Evolutionary conservation across 2,329 filamentous ascomycete species (phyloP), one percentile per base, ranked within the genome.

Genomic region (Corniculantispora saksenae): DNA sequence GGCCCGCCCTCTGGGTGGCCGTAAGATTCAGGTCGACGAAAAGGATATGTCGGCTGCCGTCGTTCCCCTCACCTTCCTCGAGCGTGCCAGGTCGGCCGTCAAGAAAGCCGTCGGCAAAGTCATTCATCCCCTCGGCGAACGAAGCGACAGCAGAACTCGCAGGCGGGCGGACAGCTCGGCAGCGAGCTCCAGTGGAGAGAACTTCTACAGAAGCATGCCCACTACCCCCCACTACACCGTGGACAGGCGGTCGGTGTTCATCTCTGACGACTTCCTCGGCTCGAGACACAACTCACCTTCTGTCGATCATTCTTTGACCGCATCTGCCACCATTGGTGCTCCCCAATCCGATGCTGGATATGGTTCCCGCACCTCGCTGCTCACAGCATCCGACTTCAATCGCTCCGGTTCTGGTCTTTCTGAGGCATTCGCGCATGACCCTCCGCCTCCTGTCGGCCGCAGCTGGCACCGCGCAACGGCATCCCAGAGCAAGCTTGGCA

Each of bases 41-140:
- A 89, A 89, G 73, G 95, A 99, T 78, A 88, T 99, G 72, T 94
- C 93, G 54, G 87, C 89, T 63, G 95, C 95, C 64, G 95, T 99
- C 63, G 90, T 97, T 19, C 94, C 94, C 43, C 87, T 97, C 59
- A 94, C 91, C 9, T 88, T 97, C 67, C 83, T 98, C 23, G 92
- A 97, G 73, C 89, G 93, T 40, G 91, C 95, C 58, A 88, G 89
- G 55, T 96, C 91, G 15, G 91, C 88, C 47, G 85, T 96, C 58
- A 89, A 89, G 77, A 90, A 90, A 73, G 82, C 85, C 4, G 81
- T 89, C 7, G 85, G 82, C 63, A 89, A 89, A 75, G 84, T 90
- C 60, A 88, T 88, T 66, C 84, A 89, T 68, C 82, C 86, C 23
- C 81, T 87, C 9, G 79, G 80, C 55, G 87, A 90, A 61, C 83